Evolutionary conservation across 495 filamentous ascomycete genomes (phyloP).

Genomic region (Penicillium verhagenii): DNA sequence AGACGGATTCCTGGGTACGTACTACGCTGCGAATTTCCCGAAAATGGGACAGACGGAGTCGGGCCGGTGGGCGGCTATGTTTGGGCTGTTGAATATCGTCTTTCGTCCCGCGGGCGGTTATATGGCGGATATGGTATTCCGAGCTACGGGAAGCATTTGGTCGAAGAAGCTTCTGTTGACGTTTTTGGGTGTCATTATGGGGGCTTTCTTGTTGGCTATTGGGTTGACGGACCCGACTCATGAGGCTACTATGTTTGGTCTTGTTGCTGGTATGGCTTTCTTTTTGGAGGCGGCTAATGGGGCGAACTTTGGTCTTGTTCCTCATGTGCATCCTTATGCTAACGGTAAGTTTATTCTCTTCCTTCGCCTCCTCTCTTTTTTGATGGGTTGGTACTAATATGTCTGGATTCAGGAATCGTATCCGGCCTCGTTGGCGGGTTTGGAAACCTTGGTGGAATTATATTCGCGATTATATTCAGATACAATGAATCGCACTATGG

Average conservation of each 20-base stretch:
- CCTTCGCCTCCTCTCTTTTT: no score
- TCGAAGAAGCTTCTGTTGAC: conserved; percentile 74
- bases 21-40: conserved; percentile 78
- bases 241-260: conserved; percentile 69
- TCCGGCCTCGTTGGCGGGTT: conserved; percentile 74
- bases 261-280: conserved; percentile 70
- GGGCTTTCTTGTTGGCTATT: conserved; percentile 67
- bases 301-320: conserved; percentile 79
- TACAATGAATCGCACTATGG: conserved; percentile 67
- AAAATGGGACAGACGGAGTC: conserved; percentile 68
- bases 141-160: conserved; percentile 59
- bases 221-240: conserved; percentile 61
- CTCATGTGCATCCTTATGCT: conserved; percentile 77
- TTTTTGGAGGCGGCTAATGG: conserved; percentile 86
- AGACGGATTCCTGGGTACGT: conserved; percentile 76
- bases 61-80: conserved; percentile 83
- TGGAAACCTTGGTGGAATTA: conserved; percentile 82
- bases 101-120: conserved; percentile 75
- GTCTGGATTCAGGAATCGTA: conserved; percentile 56
- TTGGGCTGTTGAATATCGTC: conserved; percentile 80
- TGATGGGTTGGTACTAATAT: neutral
- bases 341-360: conserved; percentile 51
- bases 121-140: conserved; percentile 71
- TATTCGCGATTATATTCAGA: conserved; percentile 84
- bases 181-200: conserved; percentile 60